Evolutionary conservation across 2,329 filamentous ascomycete genomes (phyloP).

Genomic region (Colletotrichum lindemuthianum): DNA sequence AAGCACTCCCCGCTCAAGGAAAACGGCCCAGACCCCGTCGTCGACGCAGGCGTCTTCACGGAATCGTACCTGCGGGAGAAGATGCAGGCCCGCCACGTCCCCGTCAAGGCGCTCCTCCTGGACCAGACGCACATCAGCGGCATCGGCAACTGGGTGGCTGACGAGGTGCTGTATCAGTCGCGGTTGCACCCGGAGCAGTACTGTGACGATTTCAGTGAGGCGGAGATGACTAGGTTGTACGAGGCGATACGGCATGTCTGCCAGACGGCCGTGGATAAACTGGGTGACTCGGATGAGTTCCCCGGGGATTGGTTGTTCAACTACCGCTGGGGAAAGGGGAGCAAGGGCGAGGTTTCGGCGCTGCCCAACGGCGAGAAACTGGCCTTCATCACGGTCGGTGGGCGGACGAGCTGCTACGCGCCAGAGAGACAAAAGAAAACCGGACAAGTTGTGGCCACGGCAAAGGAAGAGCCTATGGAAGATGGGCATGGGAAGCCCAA

Average conservation of each 20-base stretch:
- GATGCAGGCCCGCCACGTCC: slow-evolving; percentile 80
- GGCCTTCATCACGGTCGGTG: slow-evolving; percentile 87
- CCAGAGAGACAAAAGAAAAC: slow-evolving; percentile 87
- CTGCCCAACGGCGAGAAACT: slow-evolving; percentile 89
- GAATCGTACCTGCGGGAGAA: slow-evolving; percentile 78
- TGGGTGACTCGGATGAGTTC: slow-evolving; percentile 86
- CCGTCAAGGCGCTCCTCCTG: slow-evolving; percentile 87
- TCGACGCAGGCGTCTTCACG: slow-evolving; percentile 81
- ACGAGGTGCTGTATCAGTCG: slow-evolving; percentile 92
- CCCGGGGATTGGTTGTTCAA: slow-evolving; percentile 90
- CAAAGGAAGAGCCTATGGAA: slow-evolving; percentile 55
- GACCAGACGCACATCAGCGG: slow-evolving; percentile 91
- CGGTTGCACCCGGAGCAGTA: slow-evolving; percentile 93
- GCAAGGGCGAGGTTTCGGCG: slow-evolving; percentile 72
- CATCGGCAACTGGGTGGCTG: slow-evolving; percentile 96
- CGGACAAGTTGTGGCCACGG: slow-evolving; percentile 51
- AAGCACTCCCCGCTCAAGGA: slow-evolving; percentile 82
- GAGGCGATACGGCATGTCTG: slow-evolving; percentile 82
- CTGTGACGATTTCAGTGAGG: slow-evolving; percentile 80
- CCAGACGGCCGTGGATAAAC: slow-evolving; percentile 77
- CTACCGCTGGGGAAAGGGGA: slow-evolving; percentile 89
- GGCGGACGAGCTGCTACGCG: slow-evolving; percentile 89
- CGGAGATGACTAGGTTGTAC: slow-evolving; percentile 77
- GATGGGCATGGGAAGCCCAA: slow-evolving; percentile 40
- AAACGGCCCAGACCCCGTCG: slow-evolving; percentile 92